Evolutionary conservation across 192 early-diverging fungal genomes (phyloP), one percentile per base, ranked within the genome.

Genomic region (Rhizophagus clarus): DNA sequence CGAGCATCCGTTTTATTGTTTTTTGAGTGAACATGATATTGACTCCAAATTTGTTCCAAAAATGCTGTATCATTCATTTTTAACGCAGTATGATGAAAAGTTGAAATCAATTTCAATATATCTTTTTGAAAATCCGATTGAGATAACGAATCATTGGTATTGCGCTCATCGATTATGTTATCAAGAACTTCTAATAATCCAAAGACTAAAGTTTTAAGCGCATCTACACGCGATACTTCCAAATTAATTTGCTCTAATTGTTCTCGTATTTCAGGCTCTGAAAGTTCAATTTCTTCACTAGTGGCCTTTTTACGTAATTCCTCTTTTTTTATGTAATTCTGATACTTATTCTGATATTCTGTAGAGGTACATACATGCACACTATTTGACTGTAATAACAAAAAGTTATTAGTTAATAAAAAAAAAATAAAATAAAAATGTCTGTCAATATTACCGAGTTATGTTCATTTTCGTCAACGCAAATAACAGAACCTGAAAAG

Each of bases 41-140:
- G 29, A 11, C 22, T 29, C 63, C 63, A 66, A n/a, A 66, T 29
- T 31, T 66, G 63, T 12, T 66, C 26, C 12, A 66, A 29, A 66
- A 66, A 66, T 66, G 24, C 28, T 15, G 63, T 66, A 29, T 66
- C 63, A 31, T 66, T 66, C 63, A 66, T 66, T 28, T 31, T 66
- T 66, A 66, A 66, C 0, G 28, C 63, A 31, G 24, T 11, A 66
- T 66, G 63, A 66, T 66, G 63, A 29, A 66, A 66, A n/a, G 24
- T 6, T 31, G 24, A 66, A 31, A 66, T 26, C 3, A 66, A 29
- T 29, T 66, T 29, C 29, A 66, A 66, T 31, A 29, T 29, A 15
- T 9, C 12, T 26, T 26, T 29, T 31, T 66, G 24, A 15, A 29
- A 66, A 66, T 66, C 10, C 26, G 63, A 28, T 66, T 66, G 63